These are phyloP conservation scores for Rachicladosporium sp. DNA, from an alignment of 2,329 filamentous ascomycete genomes.

Conservation along the genomic window DNA sequence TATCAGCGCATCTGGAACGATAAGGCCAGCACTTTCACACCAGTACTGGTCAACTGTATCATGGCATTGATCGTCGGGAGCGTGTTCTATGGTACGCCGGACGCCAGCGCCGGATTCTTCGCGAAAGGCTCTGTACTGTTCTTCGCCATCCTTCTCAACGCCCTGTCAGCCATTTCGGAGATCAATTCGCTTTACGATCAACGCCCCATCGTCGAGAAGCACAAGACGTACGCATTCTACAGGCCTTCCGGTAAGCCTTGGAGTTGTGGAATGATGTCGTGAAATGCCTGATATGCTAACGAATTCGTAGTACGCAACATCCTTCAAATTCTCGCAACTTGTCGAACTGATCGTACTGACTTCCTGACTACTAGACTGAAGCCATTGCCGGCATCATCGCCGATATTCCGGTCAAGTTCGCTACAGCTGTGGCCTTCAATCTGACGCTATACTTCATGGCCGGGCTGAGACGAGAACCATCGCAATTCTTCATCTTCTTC, in stretches of 20 bases:
- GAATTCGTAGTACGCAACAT: too few relatives aligned
- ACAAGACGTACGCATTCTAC: slow-evolving; percentile 31
- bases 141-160: slow-evolving; percentile 48
- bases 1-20: slow-evolving; percentile 44
- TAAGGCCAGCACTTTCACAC: slow-evolving; percentile 35
- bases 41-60: slow-evolving; percentile 38
- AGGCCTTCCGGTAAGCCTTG: slow-evolving; percentile 13
- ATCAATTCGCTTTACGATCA: slow-evolving; percentile 52
- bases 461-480: slow-evolving; percentile 27
- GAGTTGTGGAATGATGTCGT: too few relatives aligned
- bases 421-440: slow-evolving; percentile 40
- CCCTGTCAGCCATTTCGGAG: slow-evolving; percentile 45
- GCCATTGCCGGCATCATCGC: slow-evolving; percentile 42
- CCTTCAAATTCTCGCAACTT: too few relatives aligned
- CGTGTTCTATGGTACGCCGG: slow-evolving; percentile 43
- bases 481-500: slow-evolving; percentile 51
- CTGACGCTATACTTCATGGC: slow-evolving; percentile 47
- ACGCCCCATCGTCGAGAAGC: slow-evolving; percentile 37
- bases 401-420: slow-evolving; percentile 48
- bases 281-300: too few relatives aligned
- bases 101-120: slow-evolving; percentile 41
- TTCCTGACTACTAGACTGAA: slow-evolving; percentile 24
- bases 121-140: slow-evolving; percentile 47
- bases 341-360: too few relatives aligned
- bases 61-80: slow-evolving; percentile 51